These are phyloP conservation scores for Trametes punicea DNA, from an alignment of 768 basidiomycete genomes.

Conservation along the genomic window DNA sequence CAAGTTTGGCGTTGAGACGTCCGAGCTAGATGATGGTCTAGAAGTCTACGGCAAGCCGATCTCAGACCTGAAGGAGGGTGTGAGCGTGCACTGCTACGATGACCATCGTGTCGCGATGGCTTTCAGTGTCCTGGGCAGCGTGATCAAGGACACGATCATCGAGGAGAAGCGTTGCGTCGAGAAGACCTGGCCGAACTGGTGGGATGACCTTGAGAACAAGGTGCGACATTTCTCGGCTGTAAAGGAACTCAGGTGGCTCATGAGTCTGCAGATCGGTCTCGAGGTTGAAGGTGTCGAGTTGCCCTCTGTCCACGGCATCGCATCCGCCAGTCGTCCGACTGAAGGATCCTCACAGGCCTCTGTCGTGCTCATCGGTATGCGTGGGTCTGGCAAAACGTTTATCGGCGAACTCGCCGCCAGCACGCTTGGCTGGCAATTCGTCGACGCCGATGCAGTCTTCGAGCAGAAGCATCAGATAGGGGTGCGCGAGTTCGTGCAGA, in stretches of 20 bases:
- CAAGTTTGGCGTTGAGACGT: constrained; percentile 92
- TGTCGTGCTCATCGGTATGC: constrained; percentile 89
- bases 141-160: constrained; percentile 71
- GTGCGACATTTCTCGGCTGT: constrained; percentile 43
- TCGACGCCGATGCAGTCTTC: constrained; percentile 87
- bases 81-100: constrained; percentile 92
- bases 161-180: constrained; percentile 98
- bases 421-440: constrained; percentile 64
- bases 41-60: constrained; percentile 81
- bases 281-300: constrained; percentile 84
- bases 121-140: constrained; percentile 82
- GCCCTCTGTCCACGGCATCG: constrained; percentile 36
- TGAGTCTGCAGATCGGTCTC: constrained; percentile 70
- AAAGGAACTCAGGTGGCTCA: neutral
- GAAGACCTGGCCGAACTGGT: constrained; percentile 99
- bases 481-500: constrained; percentile 74
- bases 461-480: constrained; percentile 56
- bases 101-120: constrained; percentile 99
- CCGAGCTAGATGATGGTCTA: constrained; percentile 90
- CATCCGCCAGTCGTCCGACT: constrained; percentile 40
- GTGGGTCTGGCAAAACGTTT: constrained; percentile 93
- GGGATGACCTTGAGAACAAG: constrained; percentile 97
- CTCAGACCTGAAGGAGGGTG: constrained; percentile 58
- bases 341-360: constrained; percentile 43
- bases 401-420: constrained; percentile 76